Conservation (phyloP, 495 filamentous ascomycete species). For the Baudoinia panamericana region DNA sequence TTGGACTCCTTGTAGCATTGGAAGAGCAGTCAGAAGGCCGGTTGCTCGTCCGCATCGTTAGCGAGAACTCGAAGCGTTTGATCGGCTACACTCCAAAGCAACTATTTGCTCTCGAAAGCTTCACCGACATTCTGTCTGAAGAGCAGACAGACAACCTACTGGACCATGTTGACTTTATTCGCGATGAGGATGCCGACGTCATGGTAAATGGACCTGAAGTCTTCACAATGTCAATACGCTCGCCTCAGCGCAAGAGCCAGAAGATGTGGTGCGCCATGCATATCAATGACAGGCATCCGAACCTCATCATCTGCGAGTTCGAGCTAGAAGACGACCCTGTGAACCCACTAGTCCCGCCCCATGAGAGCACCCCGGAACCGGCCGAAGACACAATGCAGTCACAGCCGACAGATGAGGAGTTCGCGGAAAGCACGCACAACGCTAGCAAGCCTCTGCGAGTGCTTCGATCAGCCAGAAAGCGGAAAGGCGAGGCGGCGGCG, state of each 20-base stretch:
- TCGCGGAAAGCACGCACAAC: slow-evolving; percentile 58
- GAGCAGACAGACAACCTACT: slow-evolving; percentile 72
- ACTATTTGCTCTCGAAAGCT: slow-evolving; percentile 61
- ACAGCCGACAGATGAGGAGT: slow-evolving; percentile 57
- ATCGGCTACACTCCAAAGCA: slow-evolving; percentile 69
- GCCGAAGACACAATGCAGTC: slow-evolving; percentile 64
- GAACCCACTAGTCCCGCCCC: slow-evolving; percentile 52
- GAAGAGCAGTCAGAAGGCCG: slow-evolving; percentile 54
- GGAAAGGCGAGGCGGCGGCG: slow-evolving; percentile 69
- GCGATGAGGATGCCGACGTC: slow-evolving; percentile 62
- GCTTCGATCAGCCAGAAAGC: slow-evolving; percentile 60
- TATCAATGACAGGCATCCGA: slow-evolving; percentile 47
- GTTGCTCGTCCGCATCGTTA: slow-evolving; percentile 62
- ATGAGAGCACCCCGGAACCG: slow-evolving; percentile 40
- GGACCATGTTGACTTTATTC: slow-evolving; percentile 80
- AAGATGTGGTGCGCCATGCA: slow-evolving; percentile 90
- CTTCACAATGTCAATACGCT: slow-evolving; percentile 58
- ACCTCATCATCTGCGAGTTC: slow-evolving; percentile 80
- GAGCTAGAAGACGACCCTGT: slow-evolving; percentile 71
- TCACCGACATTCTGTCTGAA: slow-evolving; percentile 66
- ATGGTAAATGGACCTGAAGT: slow-evolving; percentile 69
- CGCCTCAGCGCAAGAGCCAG: slow-evolving; percentile 37
- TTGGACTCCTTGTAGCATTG: slow-evolving; percentile 68
- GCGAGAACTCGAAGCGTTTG: slow-evolving; percentile 69
- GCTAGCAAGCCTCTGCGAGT: slow-evolving; percentile 66